Percentiles rank a stretch among this genome's conserved stretches.
Conservation (phyloP, 2,329 filamentous ascomycete species). For the Penicillium sp. region DNA sequence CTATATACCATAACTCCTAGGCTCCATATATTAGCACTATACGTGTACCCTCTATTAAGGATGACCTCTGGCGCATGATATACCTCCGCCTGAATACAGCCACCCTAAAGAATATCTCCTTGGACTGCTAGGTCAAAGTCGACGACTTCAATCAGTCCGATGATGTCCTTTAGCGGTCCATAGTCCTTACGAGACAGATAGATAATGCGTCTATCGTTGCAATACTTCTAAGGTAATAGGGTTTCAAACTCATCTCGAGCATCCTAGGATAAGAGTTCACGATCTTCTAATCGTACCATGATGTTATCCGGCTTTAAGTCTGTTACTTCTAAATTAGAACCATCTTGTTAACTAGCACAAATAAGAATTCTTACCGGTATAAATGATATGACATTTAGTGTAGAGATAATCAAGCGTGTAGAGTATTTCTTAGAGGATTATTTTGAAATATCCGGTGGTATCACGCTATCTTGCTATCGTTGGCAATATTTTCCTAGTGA, state of each 20-base stretch:
- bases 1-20: conserved; percentile 34
- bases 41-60: conserved; percentile 32
- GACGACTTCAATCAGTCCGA: conserved; percentile 29
- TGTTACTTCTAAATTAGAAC: conserved; percentile 10
- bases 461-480: conserved; percentile 24
- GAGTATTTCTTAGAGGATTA: conserved; percentile 37
- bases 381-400: conserved; percentile 42
- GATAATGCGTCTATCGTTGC: conserved; percentile 29
- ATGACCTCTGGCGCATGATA: conserved; percentile 40
- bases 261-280: conserved; percentile 18
- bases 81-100: conserved; percentile 44
- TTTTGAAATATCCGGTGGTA: conserved; percentile 33
- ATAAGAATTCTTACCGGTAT: conserved; percentile 35
- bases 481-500: conserved; percentile 27
- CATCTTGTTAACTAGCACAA: not conserved
- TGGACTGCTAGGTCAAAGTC: conserved; percentile 35
- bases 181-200: conserved; percentile 35
- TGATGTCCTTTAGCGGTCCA: conserved; percentile 20
- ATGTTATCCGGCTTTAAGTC: conserved; percentile 47
- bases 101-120: conserved; percentile 36
- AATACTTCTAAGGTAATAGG: conserved; percentile 31
- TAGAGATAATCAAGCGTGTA: conserved; percentile 45
- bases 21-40: conserved; percentile 40
- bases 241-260: conserved; percentile 28
- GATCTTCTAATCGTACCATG: conserved; percentile 33